Base-by-base conservation (phyloP, 768 basidiomycete genomes). In the Mrakia gelida region DNA sequence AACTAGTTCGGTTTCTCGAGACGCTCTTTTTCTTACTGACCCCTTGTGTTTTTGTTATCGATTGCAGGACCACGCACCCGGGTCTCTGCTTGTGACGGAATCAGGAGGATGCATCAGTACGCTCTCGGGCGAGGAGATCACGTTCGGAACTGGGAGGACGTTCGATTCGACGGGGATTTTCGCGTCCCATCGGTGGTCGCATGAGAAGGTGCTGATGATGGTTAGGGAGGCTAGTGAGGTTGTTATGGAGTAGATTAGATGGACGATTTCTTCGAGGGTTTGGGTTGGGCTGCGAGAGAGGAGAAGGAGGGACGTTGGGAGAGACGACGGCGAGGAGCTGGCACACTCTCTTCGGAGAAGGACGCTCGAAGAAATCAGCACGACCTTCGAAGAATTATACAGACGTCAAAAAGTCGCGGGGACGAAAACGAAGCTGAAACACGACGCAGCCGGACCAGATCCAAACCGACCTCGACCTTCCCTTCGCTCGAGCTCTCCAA, bases 61-160 rank as follows among this genome's bases (percentile, higher is more conserved):
- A 1, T 34, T n/a, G 38, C 23, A 71, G 70, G 96, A 98, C 81
- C 96, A 98, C 82, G 94, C 96, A 0, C 89, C 93, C 0, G 96
- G 96, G 0, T 86, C 89, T 0, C 82, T 98, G 21, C 88, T 99
- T 8, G 89, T 98, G 16, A 88, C 89, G 79, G 96, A 98, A 84
- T 92, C 93, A 0, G 95, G 94, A 0, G 95, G 95, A 0, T 80
- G 91, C n/a, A 89, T 97, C 56, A 92, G 90, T 0, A 92, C 97
- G 83, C 92, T 92, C 71, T 87, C 90, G 52, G 95, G 94, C 4
- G 80, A 88, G 74, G 87, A 88, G 0, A 89, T 99, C 38, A 87
- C 95, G 82, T 98, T 98, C 84, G 91, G 92, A 0, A 86, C 92
- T 1, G 96, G 96, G 2, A 85, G 94, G 78, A 94, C 92, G 0